A percentile compares a stretch with the other conserved stretches of the same genome.
These are phyloP conservation scores for Sporothrix phasma DNA, from an alignment of 2,329 filamentous ascomycete species.

Conservation along the genomic window DNA sequence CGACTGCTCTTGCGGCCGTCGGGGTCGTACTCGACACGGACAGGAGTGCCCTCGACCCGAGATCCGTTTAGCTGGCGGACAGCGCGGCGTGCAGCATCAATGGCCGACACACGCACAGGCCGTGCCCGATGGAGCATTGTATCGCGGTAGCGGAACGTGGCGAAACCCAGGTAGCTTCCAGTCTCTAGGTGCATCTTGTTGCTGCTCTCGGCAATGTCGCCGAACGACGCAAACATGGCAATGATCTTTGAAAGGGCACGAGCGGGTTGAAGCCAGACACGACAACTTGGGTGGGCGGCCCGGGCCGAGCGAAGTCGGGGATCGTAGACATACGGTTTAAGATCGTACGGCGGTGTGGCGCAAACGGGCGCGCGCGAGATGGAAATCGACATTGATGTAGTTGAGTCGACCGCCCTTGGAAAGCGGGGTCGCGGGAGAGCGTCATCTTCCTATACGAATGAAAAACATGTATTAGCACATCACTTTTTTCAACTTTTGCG, in stretches of 20 bases:
- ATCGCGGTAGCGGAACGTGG: conserved; percentile 82
- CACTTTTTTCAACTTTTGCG: conserved; percentile 12
- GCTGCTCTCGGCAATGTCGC: conserved; percentile 80
- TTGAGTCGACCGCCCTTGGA: conserved; percentile 57
- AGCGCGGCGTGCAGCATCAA: conserved; percentile 72
- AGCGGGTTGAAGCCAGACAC: conserved; percentile 95
- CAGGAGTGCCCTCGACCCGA: conserved; percentile 64
- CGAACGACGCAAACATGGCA: conserved; percentile 68
- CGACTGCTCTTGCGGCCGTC: conserved; percentile 74
- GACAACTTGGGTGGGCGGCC: conserved; percentile 81
- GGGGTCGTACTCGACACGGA: conserved; percentile 80
- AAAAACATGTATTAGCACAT: conserved; percentile 44
- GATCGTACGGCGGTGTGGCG: conserved; percentile 65
- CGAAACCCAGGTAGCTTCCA: conserved; percentile 88
- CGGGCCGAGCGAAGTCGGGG: conserved; percentile 76
- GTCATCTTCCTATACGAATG: conserved; percentile 60
- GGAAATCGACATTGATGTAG: conserved; percentile 61
- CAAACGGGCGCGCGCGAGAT: conserved; percentile 59
- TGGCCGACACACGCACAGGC: conserved; percentile 51
- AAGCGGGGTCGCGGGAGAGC: conserved; percentile 68
- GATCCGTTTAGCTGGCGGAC: conserved; percentile 67
- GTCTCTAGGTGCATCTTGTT: conserved; percentile 94
- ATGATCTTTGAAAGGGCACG: conserved; percentile 65
- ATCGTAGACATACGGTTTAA: conserved; percentile 76
- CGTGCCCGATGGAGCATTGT: conserved; percentile 44